Evolutionary conservation across 1,139 yeast genomes (phyloP).

Genomic region (Suhomyces taliae): DNA sequence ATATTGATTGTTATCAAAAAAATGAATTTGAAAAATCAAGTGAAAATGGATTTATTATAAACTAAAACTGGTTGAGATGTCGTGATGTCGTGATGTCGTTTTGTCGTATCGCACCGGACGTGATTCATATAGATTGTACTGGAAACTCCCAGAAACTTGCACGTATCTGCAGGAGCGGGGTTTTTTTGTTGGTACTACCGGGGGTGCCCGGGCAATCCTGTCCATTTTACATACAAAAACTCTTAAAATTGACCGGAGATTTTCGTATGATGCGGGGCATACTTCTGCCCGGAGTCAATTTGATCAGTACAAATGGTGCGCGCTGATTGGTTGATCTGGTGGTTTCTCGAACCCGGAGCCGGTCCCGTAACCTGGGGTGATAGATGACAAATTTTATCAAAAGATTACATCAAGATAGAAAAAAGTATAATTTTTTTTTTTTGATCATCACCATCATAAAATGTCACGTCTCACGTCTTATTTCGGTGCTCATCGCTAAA

Average conservation of each 20-base stretch:
- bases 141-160: not conserved
- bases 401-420: not conserved
- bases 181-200: not conserved
- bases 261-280: not conserved
- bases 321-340: not conserved
- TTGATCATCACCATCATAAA: too few relatives aligned
- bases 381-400: not conserved
- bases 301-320: not conserved
- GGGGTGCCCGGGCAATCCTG: not conserved
- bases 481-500: too few relatives aligned
- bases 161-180: not conserved
- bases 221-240: too few relatives aligned
- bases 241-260: too few relatives aligned
- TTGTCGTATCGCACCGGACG: not conserved
- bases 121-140: not conserved
- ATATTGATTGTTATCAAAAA: not conserved
- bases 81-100: slow-evolving; percentile 4
- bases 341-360: not conserved
- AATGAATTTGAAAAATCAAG: not conserved
- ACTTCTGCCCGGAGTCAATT: not conserved
- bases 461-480: too few relatives aligned
- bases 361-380: not conserved
- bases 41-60: not conserved
- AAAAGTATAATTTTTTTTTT: too few relatives aligned
- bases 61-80: not conserved